A percentile compares a stretch with the other conserved stretches of the same genome.
Conservation (phyloP, 139 green algal species). For the Zygnema cylindricum region DNA sequence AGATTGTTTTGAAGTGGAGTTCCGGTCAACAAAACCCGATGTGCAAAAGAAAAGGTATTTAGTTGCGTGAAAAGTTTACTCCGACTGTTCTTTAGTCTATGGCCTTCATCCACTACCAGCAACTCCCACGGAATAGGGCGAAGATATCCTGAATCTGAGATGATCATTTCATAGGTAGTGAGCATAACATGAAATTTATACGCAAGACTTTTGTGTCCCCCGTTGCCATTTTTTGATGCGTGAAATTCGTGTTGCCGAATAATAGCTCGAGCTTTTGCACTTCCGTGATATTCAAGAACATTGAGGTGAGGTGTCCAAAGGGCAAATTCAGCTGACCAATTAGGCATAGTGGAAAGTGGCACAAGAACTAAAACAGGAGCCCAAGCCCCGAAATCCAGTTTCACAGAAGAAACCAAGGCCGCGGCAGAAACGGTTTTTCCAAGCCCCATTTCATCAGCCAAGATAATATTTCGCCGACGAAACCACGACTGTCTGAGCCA, state of each 20-base stretch:
- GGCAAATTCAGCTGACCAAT: constrained; percentile 89
- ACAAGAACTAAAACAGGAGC: constrained; percentile 85
- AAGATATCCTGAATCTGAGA: constrained; percentile 76
- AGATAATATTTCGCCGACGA: constrained; percentile 77
- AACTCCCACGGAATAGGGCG: constrained; percentile 73
- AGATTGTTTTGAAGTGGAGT: constrained; percentile 80
- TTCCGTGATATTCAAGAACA: constrained; percentile 67
- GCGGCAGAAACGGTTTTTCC: constrained; percentile 78
- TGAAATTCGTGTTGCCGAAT: constrained; percentile 76
- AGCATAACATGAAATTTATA: constrained; percentile 81
- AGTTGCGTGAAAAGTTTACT: constrained; percentile 56
- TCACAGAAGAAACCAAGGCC: constrained; percentile 45
- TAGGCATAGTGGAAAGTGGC: constrained; percentile 87
- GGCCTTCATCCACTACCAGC: constrained; percentile 79
- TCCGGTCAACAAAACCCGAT: constrained; percentile 91
- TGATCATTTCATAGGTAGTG: constrained; percentile 91
- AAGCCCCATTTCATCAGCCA: constrained; percentile 94
- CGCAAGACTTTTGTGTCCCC: neutral
- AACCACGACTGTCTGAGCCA: constrained; percentile 53
- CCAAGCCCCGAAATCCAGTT: constrained; percentile 40
- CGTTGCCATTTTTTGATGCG: neutral
- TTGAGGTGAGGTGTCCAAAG: constrained; percentile 78
- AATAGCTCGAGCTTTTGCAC: constrained; percentile 63
- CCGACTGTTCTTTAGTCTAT: constrained; percentile 84
- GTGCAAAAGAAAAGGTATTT: constrained; percentile 65